Percentiles rank a stretch among this genome's conserved stretches.
phyloP scores from a whole-genome alignment of 805 yeast genomes.

The Metschnikowia proteae region DNA sequence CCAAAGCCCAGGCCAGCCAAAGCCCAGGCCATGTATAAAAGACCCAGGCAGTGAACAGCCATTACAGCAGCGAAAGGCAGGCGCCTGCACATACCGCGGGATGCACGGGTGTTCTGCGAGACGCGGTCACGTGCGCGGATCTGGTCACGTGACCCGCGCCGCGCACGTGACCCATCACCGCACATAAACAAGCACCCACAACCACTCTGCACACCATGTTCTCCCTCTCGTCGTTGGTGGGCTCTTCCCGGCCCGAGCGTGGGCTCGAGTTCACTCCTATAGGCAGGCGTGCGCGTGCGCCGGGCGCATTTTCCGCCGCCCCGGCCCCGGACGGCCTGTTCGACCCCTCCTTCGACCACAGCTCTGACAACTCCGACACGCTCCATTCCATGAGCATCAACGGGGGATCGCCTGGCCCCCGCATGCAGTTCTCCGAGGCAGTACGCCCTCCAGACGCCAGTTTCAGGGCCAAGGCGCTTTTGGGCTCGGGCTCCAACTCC shows the following conservation, averaged over 20 bases:
- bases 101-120: too few relatives aligned
- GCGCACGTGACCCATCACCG: conserved; percentile 1
- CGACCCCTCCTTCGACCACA: conserved; percentile 15
- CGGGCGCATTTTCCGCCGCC: neutral
- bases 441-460: neutral
- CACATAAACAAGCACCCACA: conserved; percentile 3
- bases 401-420: neutral
- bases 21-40: too few relatives aligned
- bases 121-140: neutral
- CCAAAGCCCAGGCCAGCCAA: too few relatives aligned
- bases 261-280: conserved; percentile 26
- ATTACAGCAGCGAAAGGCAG: too few relatives aligned
- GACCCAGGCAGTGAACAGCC: too few relatives aligned
- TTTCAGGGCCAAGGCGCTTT: neutral
- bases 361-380: conserved; percentile 8
- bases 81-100: too few relatives aligned
- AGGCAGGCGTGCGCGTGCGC: conserved; percentile 15
- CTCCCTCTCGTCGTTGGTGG: conserved; percentile 17
- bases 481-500: conserved; percentile 16
- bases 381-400: conserved; percentile 1
- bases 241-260: conserved; percentile 17
- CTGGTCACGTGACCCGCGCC: neutral
- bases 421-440: conserved; percentile 5
- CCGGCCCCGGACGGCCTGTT: neutral
- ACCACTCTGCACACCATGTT: conserved; percentile 9